Conservation (phyloP, 768 basidiomycete species). For the Sutorius australiensis region DNA sequence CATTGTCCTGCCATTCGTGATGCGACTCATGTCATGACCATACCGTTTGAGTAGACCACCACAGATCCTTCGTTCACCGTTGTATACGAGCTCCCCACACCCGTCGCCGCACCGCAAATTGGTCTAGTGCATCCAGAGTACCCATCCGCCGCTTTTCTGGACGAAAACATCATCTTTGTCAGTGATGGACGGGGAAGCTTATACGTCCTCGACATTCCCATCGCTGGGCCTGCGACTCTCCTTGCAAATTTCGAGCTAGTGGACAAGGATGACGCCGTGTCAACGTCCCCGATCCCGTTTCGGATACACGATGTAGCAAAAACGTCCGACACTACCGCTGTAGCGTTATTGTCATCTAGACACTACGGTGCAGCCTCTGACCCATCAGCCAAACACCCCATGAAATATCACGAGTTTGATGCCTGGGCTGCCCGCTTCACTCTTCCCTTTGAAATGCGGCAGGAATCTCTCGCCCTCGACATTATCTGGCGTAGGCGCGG, state of each 20-base stretch:
- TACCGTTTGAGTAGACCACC: constrained; percentile 44
- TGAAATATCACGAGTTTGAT: constrained; percentile 51
- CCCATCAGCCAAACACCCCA: constrained; percentile 16
- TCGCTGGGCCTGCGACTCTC: constrained; percentile 38
- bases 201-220: constrained; percentile 51
- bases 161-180: constrained; percentile 46
- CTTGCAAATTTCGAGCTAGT: constrained; percentile 52
- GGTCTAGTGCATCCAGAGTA: constrained; percentile 60
- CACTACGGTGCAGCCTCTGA: constrained; percentile 35
- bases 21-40: constrained; percentile 8
- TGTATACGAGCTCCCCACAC: constrained; percentile 57
- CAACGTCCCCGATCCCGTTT: constrained; percentile 37
- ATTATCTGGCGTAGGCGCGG: constrained; percentile 71
- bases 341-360: constrained; percentile 59
- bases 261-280: constrained; percentile 14
- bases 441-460: constrained; percentile 36
- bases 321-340: constrained; percentile 36
- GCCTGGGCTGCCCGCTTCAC: constrained; percentile 58
- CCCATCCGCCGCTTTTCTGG: constrained; percentile 62
- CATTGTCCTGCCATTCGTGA: neutral
- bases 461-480: constrained; percentile 39
- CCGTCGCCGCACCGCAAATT: constrained; percentile 41
- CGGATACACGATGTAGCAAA: constrained; percentile 35
- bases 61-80: constrained; percentile 49
- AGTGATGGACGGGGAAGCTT: constrained; percentile 70